Base-by-base conservation (phyloP, 2,329 filamentous ascomycete species). In the Incumbomyces delicatus region DNA sequence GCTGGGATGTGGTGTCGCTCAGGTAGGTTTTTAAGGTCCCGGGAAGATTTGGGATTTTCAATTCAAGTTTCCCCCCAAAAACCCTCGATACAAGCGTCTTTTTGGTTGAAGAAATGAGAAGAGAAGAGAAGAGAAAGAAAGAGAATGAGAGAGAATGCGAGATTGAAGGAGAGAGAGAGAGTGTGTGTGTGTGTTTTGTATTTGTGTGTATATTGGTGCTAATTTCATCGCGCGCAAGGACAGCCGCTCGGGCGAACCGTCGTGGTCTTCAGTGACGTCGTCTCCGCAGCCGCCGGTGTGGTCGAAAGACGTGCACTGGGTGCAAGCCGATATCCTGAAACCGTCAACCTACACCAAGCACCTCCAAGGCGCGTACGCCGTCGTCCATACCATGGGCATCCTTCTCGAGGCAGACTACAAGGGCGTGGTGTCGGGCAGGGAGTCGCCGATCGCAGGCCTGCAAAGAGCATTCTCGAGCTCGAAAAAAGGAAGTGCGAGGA, bases 351-450 rank as follows among this genome's bases (percentile, higher is more conserved):
- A 95, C 69, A 78, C 77, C 7, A 71, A 82, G 0, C 77, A 90
- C 40, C 78, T 98, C 51, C 76, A 79, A 55, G 79, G 77, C 47
- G 86, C 88, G 51, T 80, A 87, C 63, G 89, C 81, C 47, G 89
- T 96, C 20, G 83, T 98, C 39, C 92, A 98, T 73, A 87, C 77
- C 60, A 89, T 96, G 83, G 92, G 92, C 8, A 95, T 98, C 58
- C 75, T 98, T 14, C 78, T 98, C 8, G 92, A 98, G 71, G 88
- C 89, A 41, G 92, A 98, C 71, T 98, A 98, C 78, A 98, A 98
- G 68, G 85, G 85, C 56, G 83, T 95, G 13, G 63, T 98, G 20
- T 83, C 80, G 16, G 92, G 92, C 42, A 80, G 78, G 50, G 89
- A 95, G 59, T 87, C 85, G 0, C 80, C 87, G n/a, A 67, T 94